Conservation (phyloP, 139 green algal genomes). For the Chlorella sp. region DNA sequence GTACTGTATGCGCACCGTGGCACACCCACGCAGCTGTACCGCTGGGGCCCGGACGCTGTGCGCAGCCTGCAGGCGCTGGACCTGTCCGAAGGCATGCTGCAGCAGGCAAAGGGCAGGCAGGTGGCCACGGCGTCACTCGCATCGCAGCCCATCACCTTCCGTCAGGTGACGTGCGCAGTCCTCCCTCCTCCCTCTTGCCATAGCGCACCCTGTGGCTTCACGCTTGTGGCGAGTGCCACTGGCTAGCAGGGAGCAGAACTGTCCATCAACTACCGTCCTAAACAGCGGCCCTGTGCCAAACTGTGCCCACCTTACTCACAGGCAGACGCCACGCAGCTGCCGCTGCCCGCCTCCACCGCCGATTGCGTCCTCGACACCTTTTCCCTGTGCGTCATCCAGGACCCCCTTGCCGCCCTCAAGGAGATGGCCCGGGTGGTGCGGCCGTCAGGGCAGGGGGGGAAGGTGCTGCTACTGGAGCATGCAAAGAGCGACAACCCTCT, state of each 20-base stretch:
- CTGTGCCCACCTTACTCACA: too few species aligned
- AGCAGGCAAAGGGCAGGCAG: slow-evolving; percentile 20
- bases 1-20: too few species aligned
- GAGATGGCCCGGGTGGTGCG: slow-evolving; percentile 55
- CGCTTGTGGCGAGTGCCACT: too few species aligned
- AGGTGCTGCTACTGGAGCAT: slow-evolving; percentile 65
- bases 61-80: slow-evolving; percentile 36
- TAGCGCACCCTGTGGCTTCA: too few species aligned
- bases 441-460: slow-evolving; percentile 21
- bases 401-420: slow-evolving; percentile 33
- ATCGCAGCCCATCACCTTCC: slow-evolving; percentile 3
- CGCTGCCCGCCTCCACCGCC: slow-evolving; percentile 38
- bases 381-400: slow-evolving; percentile 57
- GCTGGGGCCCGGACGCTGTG: neutral
- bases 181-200: too few species aligned
- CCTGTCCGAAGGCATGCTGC: slow-evolving; percentile 53
- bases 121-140: neutral
- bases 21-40: slow-evolving; percentile 5
- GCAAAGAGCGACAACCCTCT: slow-evolving; percentile 34
- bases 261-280: too few species aligned
- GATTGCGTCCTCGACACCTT: slow-evolving; percentile 67
- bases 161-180: too few species aligned
- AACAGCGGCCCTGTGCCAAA: too few species aligned
- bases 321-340: slow-evolving; percentile 44
- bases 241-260: too few species aligned